Evolutionary conservation across 73 alveolate genomes (phyloP), one percentile per base, ranked within the genome.

Genomic region (Paramecium biaurelia): DNA sequence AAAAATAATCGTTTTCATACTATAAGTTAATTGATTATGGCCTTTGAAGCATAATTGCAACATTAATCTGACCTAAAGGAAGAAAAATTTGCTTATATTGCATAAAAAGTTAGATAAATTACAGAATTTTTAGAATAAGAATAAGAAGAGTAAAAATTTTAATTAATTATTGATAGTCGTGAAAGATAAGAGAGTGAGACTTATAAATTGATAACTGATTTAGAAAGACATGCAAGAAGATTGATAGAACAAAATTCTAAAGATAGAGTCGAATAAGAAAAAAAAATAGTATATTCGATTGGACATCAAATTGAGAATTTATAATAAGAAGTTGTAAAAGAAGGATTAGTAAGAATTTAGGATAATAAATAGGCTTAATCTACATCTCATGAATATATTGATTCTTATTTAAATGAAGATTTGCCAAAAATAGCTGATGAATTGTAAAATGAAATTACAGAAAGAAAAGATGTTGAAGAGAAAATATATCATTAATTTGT

Each of bases 171-270:
- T 79, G 20, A 3, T 47, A 79, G 90, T 30, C 90, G 90, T 79
- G 90, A 79, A 18, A 79, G 90, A 23, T 42, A 79, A 1, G 90
- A 79, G 56, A 79, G 90, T 45, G 90, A 79, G 15, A 79, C 90
- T 38, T 79, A n/a, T 47, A 79, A 79, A 41, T 47, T 79, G 24
- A 79, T 79, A 10, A 79, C 90, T 5, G 90, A 89, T 82, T 72
- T 89, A 26, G 94, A 89, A 58, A 89, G 87, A 70, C 85, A 89
- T 89, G 85, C 92, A 76, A 89, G 74, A 82, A 76, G 94, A 47
- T 63, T 89, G 24, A 76, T 89, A 41, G 94, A 89, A 23, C 57
- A 70, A 14, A 89, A 89, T 43, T 63, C 89, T 21, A 89, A 89
- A 35, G 94, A 89, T 30, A 76, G 94, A 43, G 94, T 89, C 7